Evolutionary conservation across 225 moss, liverwort and hornwort genomes (phyloP).

Genomic region (Pleurozium schreberi): DNA sequence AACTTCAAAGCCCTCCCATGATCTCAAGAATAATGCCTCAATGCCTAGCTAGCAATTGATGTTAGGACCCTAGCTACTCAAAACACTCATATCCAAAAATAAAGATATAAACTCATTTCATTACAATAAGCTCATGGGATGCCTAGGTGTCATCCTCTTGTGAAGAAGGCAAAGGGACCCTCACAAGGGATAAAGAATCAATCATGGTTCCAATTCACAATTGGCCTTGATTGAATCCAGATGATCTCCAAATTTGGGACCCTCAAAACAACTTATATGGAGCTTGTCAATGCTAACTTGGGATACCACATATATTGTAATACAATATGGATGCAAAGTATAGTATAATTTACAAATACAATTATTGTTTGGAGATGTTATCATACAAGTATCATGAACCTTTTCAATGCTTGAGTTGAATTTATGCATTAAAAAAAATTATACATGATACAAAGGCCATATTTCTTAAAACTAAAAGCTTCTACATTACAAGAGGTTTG

Average conservation of each 20-base stretch:
- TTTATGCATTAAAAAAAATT: no score
- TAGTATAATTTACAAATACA: background rate
- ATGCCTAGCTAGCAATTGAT: fast-evolving
- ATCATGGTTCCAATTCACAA: fast-evolving
- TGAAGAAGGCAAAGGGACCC: background rate
- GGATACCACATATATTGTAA: fast-evolving
- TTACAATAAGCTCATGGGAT: background rate
- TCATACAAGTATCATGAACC: no score
- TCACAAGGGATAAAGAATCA: background rate
- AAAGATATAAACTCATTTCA: background rate
- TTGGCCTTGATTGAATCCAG: background rate
- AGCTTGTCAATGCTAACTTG: fast-evolving
- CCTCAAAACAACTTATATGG: fast-evolving
- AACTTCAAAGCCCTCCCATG: background rate
- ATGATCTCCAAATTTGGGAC: fast-evolving
- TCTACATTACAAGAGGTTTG: no score
- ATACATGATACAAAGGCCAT: no score
- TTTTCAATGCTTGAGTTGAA: background rate
- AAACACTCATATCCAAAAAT: background rate
- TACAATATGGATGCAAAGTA: fast-evolving
- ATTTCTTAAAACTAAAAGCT: background rate
- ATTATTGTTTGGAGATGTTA: background rate
- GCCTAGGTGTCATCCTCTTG: fast-evolving
- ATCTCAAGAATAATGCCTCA: background rate
- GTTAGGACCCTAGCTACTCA: background rate